Conservation (phyloP, 164 flowering plant species). For the Houttuynia cordata region DNA sequence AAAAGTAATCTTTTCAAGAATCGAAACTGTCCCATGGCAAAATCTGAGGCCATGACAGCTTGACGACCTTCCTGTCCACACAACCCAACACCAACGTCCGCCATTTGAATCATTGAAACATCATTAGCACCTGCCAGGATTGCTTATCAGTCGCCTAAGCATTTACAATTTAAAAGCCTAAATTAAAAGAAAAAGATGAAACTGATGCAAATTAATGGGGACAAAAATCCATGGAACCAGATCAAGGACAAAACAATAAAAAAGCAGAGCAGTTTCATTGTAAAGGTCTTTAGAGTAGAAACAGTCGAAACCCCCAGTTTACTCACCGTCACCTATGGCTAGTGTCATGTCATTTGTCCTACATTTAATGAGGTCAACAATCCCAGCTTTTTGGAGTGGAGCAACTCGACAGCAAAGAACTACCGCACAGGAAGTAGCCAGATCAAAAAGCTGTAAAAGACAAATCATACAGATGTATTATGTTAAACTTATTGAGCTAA, state of each 20-base stretch:
- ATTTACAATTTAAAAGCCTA: background rate
- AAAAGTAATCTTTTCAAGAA: conserved; percentile 73
- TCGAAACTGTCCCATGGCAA: conserved; percentile 94
- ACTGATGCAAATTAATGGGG: background rate
- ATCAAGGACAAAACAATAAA: background rate
- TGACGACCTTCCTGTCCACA: conserved; percentile 97
- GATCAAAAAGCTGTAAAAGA: conserved; percentile 63
- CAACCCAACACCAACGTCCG: conserved; percentile 94
- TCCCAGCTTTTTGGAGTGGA: conserved; percentile 92
- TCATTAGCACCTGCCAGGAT: conserved; percentile 70
- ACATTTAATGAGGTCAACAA: conserved; percentile 76
- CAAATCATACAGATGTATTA: background rate
- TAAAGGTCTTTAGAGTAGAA: background rate
- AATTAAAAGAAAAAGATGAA: background rate
- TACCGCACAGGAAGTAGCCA: conserved; percentile 71
- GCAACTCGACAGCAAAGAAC: conserved; percentile 95
- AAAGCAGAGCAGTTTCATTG: background rate
- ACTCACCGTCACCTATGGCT: conserved; percentile 93
- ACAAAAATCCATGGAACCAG: no score
- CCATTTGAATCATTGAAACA: conserved; percentile 99
- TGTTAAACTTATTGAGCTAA: background rate
- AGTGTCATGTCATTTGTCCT: conserved; percentile 89
- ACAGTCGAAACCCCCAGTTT: background rate
- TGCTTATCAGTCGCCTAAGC: background rate
- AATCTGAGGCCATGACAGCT: conserved; percentile 97